Conservation (phyloP, 208 protist genomes). For the Leishmania aethiopica region DNA sequence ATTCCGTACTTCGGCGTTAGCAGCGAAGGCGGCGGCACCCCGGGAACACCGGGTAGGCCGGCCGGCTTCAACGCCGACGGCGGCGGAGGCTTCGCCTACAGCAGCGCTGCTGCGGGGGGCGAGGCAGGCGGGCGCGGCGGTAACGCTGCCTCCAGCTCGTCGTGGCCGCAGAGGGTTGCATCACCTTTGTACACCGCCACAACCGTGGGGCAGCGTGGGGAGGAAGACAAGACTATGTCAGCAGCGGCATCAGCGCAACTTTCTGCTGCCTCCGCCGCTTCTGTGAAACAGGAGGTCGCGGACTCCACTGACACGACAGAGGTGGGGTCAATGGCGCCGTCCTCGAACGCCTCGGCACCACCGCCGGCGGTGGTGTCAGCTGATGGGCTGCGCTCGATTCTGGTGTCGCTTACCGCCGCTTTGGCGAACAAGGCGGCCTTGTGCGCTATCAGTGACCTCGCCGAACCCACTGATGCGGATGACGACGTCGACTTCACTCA, state of each 20-base stretch:
- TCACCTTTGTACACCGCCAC: slow-evolving; percentile 11
- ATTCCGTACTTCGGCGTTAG: slow-evolving; percentile 48
- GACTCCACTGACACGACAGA: not conserved
- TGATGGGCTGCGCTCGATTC: slow-evolving; percentile 16
- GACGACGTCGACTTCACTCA: not conserved
- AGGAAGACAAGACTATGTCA: not conserved
- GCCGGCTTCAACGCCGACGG: not conserved
- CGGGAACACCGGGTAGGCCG: slow-evolving; percentile 10
- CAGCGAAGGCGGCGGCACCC: slow-evolving; percentile 3
- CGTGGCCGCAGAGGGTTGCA: slow-evolving; percentile 21
- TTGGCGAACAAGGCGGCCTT: not conserved
- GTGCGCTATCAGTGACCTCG: not conserved
- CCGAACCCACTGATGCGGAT: not conserved
- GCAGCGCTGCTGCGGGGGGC: slow-evolving; percentile 6
- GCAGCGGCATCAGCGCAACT: not conserved
- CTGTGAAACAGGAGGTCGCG: not conserved
- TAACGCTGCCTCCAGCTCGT: not conserved
- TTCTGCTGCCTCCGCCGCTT: not conserved
- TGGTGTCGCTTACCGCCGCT: slow-evolving; percentile 15
- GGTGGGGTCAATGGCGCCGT: not conserved
- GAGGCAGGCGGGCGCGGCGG: not conserved
- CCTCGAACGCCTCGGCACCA: not conserved
- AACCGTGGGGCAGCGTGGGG: not conserved
- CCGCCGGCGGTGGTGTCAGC: slow-evolving; percentile 16
- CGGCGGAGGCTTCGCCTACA: not conserved